Percentiles rank a stretch among this genome's conserved stretches.
Evolutionary conservation across 2,329 filamentous ascomycete genomes (phyloP).

Genomic region (Chaetothyriales sp.): DNA sequence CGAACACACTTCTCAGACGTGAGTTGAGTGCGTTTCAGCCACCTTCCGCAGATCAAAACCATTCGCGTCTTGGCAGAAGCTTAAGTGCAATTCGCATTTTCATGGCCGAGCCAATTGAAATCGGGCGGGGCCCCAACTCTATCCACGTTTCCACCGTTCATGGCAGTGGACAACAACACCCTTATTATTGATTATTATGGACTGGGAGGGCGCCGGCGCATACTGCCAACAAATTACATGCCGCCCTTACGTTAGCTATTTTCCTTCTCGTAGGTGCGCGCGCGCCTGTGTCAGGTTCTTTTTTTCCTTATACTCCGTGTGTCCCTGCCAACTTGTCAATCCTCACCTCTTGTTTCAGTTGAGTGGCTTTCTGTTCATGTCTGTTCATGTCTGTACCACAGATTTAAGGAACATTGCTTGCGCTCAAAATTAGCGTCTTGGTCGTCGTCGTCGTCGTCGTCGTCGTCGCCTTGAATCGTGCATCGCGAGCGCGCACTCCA

Average conservation of each 20-base stretch:
- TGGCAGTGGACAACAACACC: too few species aligned
- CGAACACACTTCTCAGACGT: too few species aligned
- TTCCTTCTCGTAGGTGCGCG: too few species aligned
- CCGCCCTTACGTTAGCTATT: too few species aligned
- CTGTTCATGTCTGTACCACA: neutral
- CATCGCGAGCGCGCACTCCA: neutral
- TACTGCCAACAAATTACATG: neutral
- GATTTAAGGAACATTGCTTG: neutral
- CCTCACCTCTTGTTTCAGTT: too few species aligned
- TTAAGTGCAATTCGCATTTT: neutral
- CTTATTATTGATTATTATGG: neutral
- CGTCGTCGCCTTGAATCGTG: neutral
- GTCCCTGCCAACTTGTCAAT: too few species aligned
- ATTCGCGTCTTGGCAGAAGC: neutral
- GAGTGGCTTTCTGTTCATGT: too few species aligned
- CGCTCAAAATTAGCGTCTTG: neutral
- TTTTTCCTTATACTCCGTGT: too few species aligned
- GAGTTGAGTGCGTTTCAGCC: neutral
- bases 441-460: neutral
- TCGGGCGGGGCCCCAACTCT: neutral
- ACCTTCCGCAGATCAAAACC: neutral
- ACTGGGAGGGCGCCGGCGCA: too few species aligned
- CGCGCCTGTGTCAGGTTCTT: too few species aligned
- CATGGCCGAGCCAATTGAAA: neutral
- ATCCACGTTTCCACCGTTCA: too few species aligned